phyloP scores from a whole-genome alignment of 768 basidiomycete species.

The Amylocystis lapponica region DNA sequence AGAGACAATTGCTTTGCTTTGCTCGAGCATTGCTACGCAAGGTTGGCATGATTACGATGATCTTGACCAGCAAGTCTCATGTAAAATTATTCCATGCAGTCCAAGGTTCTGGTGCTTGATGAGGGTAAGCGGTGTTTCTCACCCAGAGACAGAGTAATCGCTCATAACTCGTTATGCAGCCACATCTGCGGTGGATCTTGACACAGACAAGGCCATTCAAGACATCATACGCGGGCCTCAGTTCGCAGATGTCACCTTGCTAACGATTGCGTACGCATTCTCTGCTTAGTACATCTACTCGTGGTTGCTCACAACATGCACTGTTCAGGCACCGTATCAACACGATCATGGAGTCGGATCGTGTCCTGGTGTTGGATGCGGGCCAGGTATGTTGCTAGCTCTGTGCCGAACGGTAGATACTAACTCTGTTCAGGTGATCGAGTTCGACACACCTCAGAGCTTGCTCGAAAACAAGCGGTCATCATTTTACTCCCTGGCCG shows the following conservation, averaged over 20 bases:
- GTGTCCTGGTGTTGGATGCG: slow-evolving; percentile 75
- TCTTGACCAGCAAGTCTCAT: too few species aligned
- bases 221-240: slow-evolving; percentile 77
- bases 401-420: slow-evolving; percentile 1
- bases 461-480: slow-evolving; percentile 55
- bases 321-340: slow-evolving; percentile 64
- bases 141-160: too few species aligned
- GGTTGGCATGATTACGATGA: slow-evolving; percentile 19
- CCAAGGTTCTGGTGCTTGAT: slow-evolving; percentile 88
- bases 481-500: slow-evolving; percentile 57
- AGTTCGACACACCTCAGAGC: slow-evolving; percentile 66
- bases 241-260: slow-evolving; percentile 73
- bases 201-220: slow-evolving; percentile 87
- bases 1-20: slow-evolving; percentile 85
- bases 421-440: slow-evolving; percentile 46
- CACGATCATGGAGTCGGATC: slow-evolving; percentile 78
- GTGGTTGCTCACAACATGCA: background rate
- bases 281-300: background rate
- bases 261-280: slow-evolving; percentile 74
- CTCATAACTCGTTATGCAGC: slow-evolving; percentile 41
- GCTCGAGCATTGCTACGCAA: slow-evolving; percentile 78
- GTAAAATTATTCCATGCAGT: slow-evolving; percentile 31
- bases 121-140: slow-evolving; percentile 49
- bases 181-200: slow-evolving; percentile 85
- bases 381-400: slow-evolving; percentile 46